Evolutionary conservation across 2,329 filamentous ascomycete genomes (phyloP).

Genomic region (Paecilomyces variotii): DNA sequence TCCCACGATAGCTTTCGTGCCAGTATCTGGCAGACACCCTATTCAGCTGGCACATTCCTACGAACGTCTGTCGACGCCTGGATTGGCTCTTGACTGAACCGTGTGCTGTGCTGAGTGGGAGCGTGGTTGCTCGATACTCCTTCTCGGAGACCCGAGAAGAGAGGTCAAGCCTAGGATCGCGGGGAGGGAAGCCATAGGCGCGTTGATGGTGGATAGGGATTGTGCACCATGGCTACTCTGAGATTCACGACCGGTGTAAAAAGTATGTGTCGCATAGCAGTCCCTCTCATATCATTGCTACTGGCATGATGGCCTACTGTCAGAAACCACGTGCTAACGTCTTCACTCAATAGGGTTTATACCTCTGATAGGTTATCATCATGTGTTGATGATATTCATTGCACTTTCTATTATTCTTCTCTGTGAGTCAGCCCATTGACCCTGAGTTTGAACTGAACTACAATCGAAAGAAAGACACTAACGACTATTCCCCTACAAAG

Average conservation of each 20-base stretch:
- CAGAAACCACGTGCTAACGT: background rate
- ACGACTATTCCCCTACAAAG: conserved; percentile 39
- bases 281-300: background rate
- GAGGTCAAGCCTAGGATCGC: conserved; percentile 15
- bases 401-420: conserved; percentile 88
- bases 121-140: conserved; percentile 16
- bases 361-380: conserved; percentile 59
- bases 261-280: conserved; percentile 20
- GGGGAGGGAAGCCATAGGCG: conserved; percentile 2
- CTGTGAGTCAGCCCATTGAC: conserved; percentile 59
- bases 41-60: background rate
- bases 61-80: background rate
- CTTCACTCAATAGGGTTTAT: conserved; percentile 42
- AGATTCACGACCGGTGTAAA: conserved; percentile 25
- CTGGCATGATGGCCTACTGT: background rate
- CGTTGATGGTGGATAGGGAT: conserved; percentile 31
- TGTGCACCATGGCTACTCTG: conserved; percentile 18
- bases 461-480: conserved; percentile 14
- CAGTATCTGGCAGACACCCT: background rate
- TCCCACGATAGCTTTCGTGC: background rate
- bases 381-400: conserved; percentile 97
- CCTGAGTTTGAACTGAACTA: conserved; percentile 3
- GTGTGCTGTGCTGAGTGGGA: conserved; percentile 2
- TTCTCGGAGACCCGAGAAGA: conserved; percentile 35
- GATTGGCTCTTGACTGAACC: background rate